Conservation (phyloP, 768 basidiomycete genomes). For the Boletus tomentosulus region DNA sequence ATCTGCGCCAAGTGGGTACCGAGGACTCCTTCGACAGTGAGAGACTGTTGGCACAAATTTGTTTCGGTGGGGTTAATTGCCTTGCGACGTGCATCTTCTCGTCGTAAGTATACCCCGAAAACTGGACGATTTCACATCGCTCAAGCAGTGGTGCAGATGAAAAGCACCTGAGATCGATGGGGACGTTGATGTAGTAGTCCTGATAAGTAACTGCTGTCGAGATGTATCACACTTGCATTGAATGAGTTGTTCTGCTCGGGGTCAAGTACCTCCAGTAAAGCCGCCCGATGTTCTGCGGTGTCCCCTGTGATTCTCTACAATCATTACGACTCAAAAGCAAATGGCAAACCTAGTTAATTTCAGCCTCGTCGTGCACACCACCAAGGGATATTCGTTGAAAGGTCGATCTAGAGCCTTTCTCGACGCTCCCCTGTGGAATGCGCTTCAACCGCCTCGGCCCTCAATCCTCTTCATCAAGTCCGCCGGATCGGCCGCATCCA, state of each 20-base stretch:
- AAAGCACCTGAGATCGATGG: slow-evolving; percentile 85
- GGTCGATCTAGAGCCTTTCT: slow-evolving; percentile 80
- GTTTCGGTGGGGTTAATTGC: slow-evolving; percentile 86
- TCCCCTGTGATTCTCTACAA: slow-evolving; percentile 34
- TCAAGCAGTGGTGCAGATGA: slow-evolving; percentile 88
- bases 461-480: slow-evolving; percentile 72
- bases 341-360: slow-evolving; percentile 47
- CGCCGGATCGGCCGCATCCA: slow-evolving; percentile 76
- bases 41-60: slow-evolving; percentile 75
- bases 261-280: slow-evolving; percentile 86
- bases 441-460: slow-evolving; percentile 76
- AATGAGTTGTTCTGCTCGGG: slow-evolving; percentile 90
- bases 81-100: slow-evolving; percentile 90
- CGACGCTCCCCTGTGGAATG: slow-evolving; percentile 87
- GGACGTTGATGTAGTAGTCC: slow-evolving; percentile 91
- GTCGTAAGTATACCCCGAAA: slow-evolving; percentile 82
- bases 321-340: slow-evolving; percentile 5
- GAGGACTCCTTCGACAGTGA: slow-evolving; percentile 58
- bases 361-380: slow-evolving; percentile 90
- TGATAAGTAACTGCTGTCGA: background rate
- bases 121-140: slow-evolving; percentile 82
- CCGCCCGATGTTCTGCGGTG: slow-evolving; percentile 89
- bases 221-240: slow-evolving; percentile 45
- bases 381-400: slow-evolving; percentile 91
- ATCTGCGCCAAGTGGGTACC: slow-evolving; percentile 87